These are phyloP conservation scores for Cucumis sativus DNA, from an alignment of 306 rosid species.

Conservation along the genomic window DNA sequence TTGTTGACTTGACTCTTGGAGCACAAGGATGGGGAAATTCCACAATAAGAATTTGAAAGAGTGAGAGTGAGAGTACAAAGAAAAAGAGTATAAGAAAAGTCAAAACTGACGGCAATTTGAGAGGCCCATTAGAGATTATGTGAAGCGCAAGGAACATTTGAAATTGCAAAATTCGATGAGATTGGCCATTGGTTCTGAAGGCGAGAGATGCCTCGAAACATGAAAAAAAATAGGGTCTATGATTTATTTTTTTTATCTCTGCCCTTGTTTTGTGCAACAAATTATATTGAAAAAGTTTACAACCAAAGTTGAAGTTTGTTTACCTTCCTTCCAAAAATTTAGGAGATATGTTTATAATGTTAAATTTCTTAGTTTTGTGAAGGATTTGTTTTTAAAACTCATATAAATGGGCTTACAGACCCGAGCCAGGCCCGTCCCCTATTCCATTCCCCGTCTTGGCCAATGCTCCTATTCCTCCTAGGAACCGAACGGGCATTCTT, in stretches of 20 bases:
- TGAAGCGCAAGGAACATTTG: neutral
- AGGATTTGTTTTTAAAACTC: too few relatives aligned
- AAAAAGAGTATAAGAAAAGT: neutral
- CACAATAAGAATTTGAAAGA: neutral
- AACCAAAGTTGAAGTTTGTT: too few relatives aligned
- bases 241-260: neutral
- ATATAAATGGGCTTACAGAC: too few relatives aligned
- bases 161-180: neutral
- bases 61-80: neutral
- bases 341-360: too few relatives aligned
- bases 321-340: too few relatives aligned
- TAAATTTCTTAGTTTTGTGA: too few relatives aligned
- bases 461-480: too few relatives aligned
- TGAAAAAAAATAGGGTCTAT: neutral
- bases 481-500: too few relatives aligned
- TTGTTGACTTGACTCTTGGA: neutral
- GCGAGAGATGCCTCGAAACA: neutral
- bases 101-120: neutral
- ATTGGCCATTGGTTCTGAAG: neutral
- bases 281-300: neutral
- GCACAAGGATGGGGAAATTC: neutral
- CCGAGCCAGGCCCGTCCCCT: too few relatives aligned
- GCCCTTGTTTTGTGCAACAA: neutral
- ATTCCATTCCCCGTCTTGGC: too few relatives aligned
- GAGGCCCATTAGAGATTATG: neutral